Percentiles rank a stretch among this genome's conserved stretches.
Conservation (phyloP, 805 yeast species). For the Candida pseudofarinosa region DNA sequence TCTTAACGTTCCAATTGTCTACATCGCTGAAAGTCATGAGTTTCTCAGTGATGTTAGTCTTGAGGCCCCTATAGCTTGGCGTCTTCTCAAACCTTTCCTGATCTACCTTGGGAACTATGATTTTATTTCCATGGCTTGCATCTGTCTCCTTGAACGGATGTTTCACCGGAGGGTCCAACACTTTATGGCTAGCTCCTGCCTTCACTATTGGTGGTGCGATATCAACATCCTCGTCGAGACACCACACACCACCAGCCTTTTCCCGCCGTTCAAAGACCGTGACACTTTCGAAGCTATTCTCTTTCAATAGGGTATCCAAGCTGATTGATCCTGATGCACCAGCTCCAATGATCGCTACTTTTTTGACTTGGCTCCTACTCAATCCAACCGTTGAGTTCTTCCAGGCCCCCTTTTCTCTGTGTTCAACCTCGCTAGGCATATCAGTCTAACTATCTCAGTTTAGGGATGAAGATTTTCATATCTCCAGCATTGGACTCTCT, state of each 20-base stretch:
- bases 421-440: not conserved
- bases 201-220: constrained; percentile 13
- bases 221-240: constrained; percentile 22
- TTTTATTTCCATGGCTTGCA: not conserved
- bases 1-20: constrained; percentile 1
- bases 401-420: not conserved
- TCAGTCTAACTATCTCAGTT: not conserved
- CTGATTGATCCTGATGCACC: constrained; percentile 48
- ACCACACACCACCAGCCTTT: constrained; percentile 44
- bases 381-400: not conserved
- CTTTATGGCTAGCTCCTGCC: constrained; percentile 6
- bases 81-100: constrained; percentile 18
- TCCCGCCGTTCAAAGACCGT: constrained; percentile 39
- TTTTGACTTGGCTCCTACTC: constrained; percentile 10
- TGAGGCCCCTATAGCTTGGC: constrained; percentile 18
- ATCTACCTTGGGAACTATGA: constrained; percentile 12
- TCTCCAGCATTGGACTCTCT: not conserved
- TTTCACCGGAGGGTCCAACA: constrained; percentile 9
- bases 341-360: constrained; percentile 47
- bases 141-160: constrained; percentile 10
- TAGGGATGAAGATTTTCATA: too few species aligned
- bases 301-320: constrained; percentile 35
- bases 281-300: constrained; percentile 27
- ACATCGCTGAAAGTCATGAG: constrained; percentile 21
- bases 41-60: constrained; percentile 19